Base-by-base conservation (phyloP, 768 basidiomycete species). In the Grammothele lineata region DNA sequence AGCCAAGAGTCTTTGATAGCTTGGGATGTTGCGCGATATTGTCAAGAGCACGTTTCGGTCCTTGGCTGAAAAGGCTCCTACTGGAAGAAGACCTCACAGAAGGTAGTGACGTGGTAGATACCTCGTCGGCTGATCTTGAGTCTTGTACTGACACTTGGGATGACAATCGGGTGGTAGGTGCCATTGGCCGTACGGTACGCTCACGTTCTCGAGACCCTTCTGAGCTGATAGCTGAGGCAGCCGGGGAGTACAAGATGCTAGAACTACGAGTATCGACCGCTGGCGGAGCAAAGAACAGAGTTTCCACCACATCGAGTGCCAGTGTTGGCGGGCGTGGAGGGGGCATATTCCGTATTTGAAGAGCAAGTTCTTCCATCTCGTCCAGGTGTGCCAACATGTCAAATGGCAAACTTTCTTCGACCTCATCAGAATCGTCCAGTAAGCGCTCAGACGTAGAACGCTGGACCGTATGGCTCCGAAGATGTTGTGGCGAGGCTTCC, bases 21-120 rank as follows among this genome's bases (percentile, higher is more conserved):
- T 52, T 52, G 6, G 45, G 51, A n/a, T 47, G 51, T 19, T 44
- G 40, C 6, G 35, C 46, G 18, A 40, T 21, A 25, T 52, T 47
- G 14, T 36, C 34, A 4, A 39, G 21, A 7, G 51, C 46, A 11
- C 40, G 11, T 6, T 7, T 7, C 8, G 27, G 27, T 7, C 27
- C 14, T 7, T 7, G 27, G 27, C 27, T 30, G 27, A 30, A 30
- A n/a, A n/a, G n/a, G n/a, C 27, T 7, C 27, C 8, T 30, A 14
- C 27, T 30, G 27, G n/a, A n/a, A n/a, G n/a, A n/a, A 30, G 27
- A 30, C 27, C 8, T 14, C 27, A 14, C 8, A 30, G 27, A 30
- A 30, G 14, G 27, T 14, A 14, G 14, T 7, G 27, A 30, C 27
- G 7, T 7, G 14, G 27, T 7, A 7, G 27, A 30, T 7, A 14